phyloP scores from a whole-genome alignment of 1,284 basidiomycete genomes.

The Cryptococcus sp. region DNA sequence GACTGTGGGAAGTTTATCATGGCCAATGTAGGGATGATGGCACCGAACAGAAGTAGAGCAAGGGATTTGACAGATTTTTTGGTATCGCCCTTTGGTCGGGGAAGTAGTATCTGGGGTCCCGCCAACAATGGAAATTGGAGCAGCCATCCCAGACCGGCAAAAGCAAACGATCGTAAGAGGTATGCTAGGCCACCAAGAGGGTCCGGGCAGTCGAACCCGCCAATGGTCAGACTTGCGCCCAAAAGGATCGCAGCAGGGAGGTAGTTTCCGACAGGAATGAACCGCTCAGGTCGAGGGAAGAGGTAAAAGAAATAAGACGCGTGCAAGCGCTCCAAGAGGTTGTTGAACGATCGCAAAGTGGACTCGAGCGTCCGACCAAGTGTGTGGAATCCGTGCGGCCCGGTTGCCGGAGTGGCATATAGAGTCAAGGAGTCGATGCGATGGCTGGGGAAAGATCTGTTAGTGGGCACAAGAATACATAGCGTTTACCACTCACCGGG shows the following conservation, averaged over 20 bases:
- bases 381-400: conserved; percentile 93
- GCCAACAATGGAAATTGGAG: conserved; percentile 24
- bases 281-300: conserved; percentile 69
- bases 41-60: conserved; percentile 64
- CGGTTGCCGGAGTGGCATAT: conserved; percentile 80
- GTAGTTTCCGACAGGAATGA: conserved; percentile 86
- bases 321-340: conserved; percentile 87
- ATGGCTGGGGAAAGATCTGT: conserved; percentile 60
- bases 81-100: conserved; percentile 61
- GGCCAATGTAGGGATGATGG: conserved; percentile 77
- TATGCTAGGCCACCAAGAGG: conserved; percentile 59
- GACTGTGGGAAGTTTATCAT: conserved; percentile 89
- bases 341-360: conserved; percentile 82
- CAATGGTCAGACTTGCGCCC: conserved; percentile 77
- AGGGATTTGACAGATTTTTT: conserved; percentile 25
- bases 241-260: conserved; percentile 81
- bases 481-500: conserved; percentile 10
- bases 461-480: neutral
- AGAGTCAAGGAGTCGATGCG: conserved; percentile 93
- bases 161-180: conserved; percentile 19
- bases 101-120: conserved; percentile 16
- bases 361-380: conserved; percentile 86
- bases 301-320: conserved; percentile 96
- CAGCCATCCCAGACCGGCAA: conserved; percentile 25
- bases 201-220: conserved; percentile 72